Percentiles rank a stretch among this genome's conserved stretches.
Conservation (phyloP, 1,139 yeast genomes). For the Debaryomycetaceae sp. region DNA sequence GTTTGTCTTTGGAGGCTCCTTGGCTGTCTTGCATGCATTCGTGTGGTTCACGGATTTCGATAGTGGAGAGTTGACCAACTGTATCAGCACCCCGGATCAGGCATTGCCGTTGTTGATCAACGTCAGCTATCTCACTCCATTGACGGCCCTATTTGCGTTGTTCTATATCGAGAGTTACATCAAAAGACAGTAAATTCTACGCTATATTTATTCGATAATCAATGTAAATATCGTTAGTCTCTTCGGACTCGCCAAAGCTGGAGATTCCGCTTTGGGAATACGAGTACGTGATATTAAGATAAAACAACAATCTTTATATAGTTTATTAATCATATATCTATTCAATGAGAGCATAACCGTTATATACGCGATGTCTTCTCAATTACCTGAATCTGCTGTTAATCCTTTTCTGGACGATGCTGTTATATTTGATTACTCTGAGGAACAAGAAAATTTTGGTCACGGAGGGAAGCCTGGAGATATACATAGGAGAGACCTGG, state of each 20-base stretch:
- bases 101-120: slow-evolving; percentile 62
- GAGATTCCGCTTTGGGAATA: background rate
- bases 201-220: background rate
- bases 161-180: slow-evolving; percentile 65
- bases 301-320: background rate
- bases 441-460: slow-evolving; percentile 4
- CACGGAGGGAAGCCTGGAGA: background rate
- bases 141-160: slow-evolving; percentile 66
- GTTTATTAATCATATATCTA: too few relatives aligned
- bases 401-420: slow-evolving; percentile 5
- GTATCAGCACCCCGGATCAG: slow-evolving; percentile 60
- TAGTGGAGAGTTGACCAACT: slow-evolving; percentile 44
- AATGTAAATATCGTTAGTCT: background rate
- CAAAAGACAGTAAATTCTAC: slow-evolving; percentile 1
- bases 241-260: background rate
- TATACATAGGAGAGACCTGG: slow-evolving; percentile 3
- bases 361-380: background rate
- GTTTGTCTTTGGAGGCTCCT: slow-evolving; percentile 66
- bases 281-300: background rate
- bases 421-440: slow-evolving; percentile 1
- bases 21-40: slow-evolving; percentile 63
- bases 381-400: background rate
- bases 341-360: background rate
- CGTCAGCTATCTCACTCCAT: slow-evolving; percentile 65
- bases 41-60: slow-evolving; percentile 55